A percentile compares a stretch with the other conserved stretches of the same genome.
These are phyloP conservation scores for Mimosa pudica DNA, from an alignment of 306 rosid genomes.

Conservation along the genomic window DNA sequence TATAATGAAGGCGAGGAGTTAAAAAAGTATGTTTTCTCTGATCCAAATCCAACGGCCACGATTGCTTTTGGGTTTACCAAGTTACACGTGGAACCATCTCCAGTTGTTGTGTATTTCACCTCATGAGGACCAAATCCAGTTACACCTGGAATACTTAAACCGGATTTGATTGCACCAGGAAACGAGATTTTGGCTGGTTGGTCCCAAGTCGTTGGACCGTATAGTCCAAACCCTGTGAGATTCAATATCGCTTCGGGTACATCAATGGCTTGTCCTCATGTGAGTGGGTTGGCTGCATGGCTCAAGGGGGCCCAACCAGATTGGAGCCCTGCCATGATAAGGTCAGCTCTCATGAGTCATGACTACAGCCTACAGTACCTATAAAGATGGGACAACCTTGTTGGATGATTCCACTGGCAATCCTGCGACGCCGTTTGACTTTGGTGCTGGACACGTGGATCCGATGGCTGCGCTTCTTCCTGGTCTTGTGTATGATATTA, in stretches of 20 bases:
- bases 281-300: constrained; percentile 82
- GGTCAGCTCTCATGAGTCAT: constrained; percentile 95
- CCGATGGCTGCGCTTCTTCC: constrained; percentile 88
- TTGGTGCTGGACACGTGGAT: constrained; percentile 88
- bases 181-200: constrained; percentile 91
- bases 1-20: constrained; percentile 50
- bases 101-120: constrained; percentile 86
- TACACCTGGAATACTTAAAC: constrained; percentile 79
- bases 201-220: constrained; percentile 69
- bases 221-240: constrained; percentile 57
- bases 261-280: constrained; percentile 97
- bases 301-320: constrained; percentile 74
- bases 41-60: constrained; percentile 58
- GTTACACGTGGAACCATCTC: constrained; percentile 78
- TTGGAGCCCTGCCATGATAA: constrained; percentile 92
- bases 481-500: constrained; percentile 75
- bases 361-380: constrained; percentile 79
- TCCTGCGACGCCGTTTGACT: constrained; percentile 77
- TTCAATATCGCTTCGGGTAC: constrained; percentile 90
- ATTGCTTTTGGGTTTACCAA: constrained; percentile 53
- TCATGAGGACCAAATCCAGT: constrained; percentile 85
- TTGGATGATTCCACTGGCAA: constrained; percentile 46
- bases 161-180: constrained; percentile 96
- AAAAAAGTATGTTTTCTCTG: constrained; percentile 56
- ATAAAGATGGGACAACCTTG: constrained; percentile 60